phyloP scores from a whole-genome alignment of 1,139 yeast species.

The Arxiozyma telluris region DNA sequence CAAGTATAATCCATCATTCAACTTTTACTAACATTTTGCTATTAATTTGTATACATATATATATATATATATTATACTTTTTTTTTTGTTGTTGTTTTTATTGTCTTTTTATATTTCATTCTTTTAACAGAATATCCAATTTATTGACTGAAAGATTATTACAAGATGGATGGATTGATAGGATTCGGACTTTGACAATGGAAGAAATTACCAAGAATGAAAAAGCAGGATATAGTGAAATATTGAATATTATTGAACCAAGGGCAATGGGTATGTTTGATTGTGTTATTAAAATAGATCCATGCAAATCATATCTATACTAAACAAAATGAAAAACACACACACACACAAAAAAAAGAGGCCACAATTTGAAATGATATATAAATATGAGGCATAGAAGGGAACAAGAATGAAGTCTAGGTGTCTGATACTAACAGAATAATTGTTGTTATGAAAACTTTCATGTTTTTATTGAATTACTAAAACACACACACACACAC shows the following conservation, averaged over 20 bases:
- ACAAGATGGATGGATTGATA: slow-evolving; percentile 82
- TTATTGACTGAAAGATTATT: slow-evolving; percentile 54
- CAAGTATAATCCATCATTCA: not conserved
- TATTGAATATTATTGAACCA: slow-evolving; percentile 50
- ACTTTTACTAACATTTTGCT: not conserved
- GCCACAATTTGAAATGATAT: too few relatives aligned
- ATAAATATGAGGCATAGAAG: not conserved
- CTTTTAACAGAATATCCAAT: slow-evolving; percentile 38
- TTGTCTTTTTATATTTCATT: not conserved
- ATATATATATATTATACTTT: not conserved
- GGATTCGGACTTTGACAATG: slow-evolving; percentile 51
- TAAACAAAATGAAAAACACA: not conserved
- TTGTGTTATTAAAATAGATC: too few relatives aligned
- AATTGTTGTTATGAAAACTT: too few relatives aligned
- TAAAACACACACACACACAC: too few relatives aligned
- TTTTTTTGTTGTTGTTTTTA: not conserved
- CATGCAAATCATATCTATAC: not conserved
- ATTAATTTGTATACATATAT: not conserved
- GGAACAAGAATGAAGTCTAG: not conserved
- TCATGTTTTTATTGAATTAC: not conserved
- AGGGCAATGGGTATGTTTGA: slow-evolving; percentile 45
- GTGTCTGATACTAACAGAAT: not conserved
- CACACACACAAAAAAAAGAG: not conserved
- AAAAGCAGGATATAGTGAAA: slow-evolving; percentile 43
- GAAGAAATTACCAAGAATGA: slow-evolving; percentile 34